A percentile compares a stretch with the other conserved stretches of the same genome.
Conservation (phyloP, 352 stramenopile species). For the Phytophthora idaei region DNA sequence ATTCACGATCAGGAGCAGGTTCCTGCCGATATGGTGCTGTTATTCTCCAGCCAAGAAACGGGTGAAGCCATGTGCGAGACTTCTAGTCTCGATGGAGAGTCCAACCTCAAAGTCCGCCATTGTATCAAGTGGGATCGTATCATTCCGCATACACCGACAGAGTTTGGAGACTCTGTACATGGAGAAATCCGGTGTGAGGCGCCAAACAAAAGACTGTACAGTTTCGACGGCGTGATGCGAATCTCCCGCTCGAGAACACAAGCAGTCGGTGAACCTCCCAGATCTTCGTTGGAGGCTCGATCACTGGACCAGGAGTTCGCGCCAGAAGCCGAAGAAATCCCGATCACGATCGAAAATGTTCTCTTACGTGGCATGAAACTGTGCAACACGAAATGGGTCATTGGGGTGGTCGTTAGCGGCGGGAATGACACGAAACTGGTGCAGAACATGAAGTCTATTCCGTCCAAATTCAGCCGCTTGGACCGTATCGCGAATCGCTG, state of each 20-base stretch:
- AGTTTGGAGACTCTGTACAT: slow-evolving; percentile 59
- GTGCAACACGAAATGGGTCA: slow-evolving; percentile 83
- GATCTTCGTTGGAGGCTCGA: neutral
- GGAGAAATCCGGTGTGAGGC: slow-evolving; percentile 77
- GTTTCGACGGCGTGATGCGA: slow-evolving; percentile 74
- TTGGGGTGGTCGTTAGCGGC: slow-evolving; percentile 79
- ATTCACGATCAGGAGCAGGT: slow-evolving; percentile 90
- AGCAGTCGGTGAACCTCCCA: slow-evolving; percentile 1
- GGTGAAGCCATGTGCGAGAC: slow-evolving; percentile 83
- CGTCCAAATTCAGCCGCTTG: slow-evolving; percentile 86
- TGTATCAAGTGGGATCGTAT: slow-evolving; percentile 69
- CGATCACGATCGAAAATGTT: slow-evolving; percentile 83
- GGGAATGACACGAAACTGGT: slow-evolving; percentile 85
- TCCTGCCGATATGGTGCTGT: slow-evolving; percentile 91
- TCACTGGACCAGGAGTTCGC: slow-evolving; percentile 7
- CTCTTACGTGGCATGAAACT: slow-evolving; percentile 83
- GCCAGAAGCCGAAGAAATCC: slow-evolving; percentile 58
- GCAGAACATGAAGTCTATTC: slow-evolving; percentile 87
- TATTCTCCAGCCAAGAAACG: slow-evolving; percentile 82
- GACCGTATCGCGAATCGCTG: slow-evolving; percentile 82
- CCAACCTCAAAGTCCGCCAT: slow-evolving; percentile 79
- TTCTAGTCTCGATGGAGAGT: slow-evolving; percentile 83
- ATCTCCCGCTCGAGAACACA: slow-evolving; percentile 40
- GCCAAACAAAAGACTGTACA: slow-evolving; percentile 84
- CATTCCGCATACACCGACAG: slow-evolving; percentile 35